phyloP scores from a whole-genome alignment of 768 basidiomycete genomes.

The Trametes villosa region DNA sequence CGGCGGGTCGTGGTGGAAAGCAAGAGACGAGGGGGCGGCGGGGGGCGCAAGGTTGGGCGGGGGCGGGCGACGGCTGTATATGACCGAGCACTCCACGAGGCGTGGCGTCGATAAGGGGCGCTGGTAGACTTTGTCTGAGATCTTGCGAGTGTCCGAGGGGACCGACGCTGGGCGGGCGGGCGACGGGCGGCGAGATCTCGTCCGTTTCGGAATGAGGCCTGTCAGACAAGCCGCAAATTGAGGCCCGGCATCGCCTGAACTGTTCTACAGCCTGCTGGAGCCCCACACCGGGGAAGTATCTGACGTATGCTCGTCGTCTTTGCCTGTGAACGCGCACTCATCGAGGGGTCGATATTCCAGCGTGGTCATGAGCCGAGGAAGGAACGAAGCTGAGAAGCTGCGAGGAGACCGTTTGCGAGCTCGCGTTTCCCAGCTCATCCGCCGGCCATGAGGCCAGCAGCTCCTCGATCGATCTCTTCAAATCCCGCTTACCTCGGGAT shows the following conservation, averaged over 20 bases:
- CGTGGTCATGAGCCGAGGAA: too few relatives aligned
- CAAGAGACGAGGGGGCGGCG: background rate
- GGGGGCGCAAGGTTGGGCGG: background rate
- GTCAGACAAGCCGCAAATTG: background rate
- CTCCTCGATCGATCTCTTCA: too few relatives aligned
- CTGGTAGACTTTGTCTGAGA: background rate
- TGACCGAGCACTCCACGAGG: constrained; percentile 8
- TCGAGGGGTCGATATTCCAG: too few relatives aligned
- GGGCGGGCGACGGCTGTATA: background rate
- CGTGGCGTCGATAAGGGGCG: constrained; percentile 17
- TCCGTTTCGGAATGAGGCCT: background rate
- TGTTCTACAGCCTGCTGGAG: background rate
- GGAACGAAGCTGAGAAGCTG: too few relatives aligned
- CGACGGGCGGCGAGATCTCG: background rate
- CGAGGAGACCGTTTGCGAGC: too few relatives aligned
- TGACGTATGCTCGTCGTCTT: background rate
- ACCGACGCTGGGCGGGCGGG: too few relatives aligned
- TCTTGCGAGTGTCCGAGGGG: background rate
- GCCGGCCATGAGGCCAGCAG: too few relatives aligned
- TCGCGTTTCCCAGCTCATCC: too few relatives aligned
- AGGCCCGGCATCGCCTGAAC: constrained; percentile 3
- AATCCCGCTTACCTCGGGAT: too few relatives aligned
- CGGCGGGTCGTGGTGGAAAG: background rate
- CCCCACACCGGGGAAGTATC: too few relatives aligned
- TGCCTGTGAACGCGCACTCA: background rate